A percentile compares a stretch with the other conserved stretches of the same genome.
Evolutionary conservation across 768 basidiomycete species (phyloP).

Genomic region (Phaeotremella skinneri): DNA sequence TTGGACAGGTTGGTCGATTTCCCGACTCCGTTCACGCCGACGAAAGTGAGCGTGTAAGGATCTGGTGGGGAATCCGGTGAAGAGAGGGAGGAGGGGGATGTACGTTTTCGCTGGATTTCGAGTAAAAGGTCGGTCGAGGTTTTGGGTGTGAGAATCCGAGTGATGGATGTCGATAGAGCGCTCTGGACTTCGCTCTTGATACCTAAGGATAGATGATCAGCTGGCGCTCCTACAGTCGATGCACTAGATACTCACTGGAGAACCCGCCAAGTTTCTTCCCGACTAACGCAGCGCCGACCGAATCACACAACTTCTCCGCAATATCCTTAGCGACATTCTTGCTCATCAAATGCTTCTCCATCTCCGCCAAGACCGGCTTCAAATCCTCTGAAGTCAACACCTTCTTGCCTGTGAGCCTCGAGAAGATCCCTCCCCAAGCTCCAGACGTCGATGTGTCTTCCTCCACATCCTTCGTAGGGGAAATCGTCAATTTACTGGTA

Average conservation of each 20-base stretch:
- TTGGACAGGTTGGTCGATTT: conserved; percentile 98
- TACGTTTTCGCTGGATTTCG: conserved; percentile 82
- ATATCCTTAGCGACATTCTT: conserved; percentile 98
- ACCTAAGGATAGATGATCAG: no score
- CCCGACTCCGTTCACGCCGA: conserved; percentile 97
- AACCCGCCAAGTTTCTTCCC: conserved; percentile 90
- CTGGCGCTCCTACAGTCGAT: no score
- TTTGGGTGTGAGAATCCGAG: conserved; percentile 91
- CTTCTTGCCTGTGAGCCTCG: conserved; percentile 77
- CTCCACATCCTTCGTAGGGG: conserved; percentile 40
- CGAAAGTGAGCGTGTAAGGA: conserved; percentile 92
- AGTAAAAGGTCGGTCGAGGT: conserved; percentile 94
- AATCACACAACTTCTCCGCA: conserved; percentile 87
- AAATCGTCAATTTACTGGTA: conserved; percentile 20
- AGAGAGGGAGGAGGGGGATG: conserved; percentile 60
- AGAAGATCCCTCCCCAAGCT: conserved; percentile 72
- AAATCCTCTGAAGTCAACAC: conserved; percentile 77
- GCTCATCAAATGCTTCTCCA: conserved; percentile 97
- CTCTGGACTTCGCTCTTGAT: conserved; percentile 77
- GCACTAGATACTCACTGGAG: conserved; percentile 62
- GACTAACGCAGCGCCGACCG: conserved; percentile 82
- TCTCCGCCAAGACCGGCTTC: conserved; percentile 80
- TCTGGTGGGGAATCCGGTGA: conserved; percentile 64
- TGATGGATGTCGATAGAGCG: conserved; percentile 81
- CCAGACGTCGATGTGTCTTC: conserved; percentile 50